A percentile compares a stretch with the other conserved stretches of the same genome.
Evolutionary conservation across 1,284 basidiomycete species (phyloP).

Genomic region (Afroboletus lepidellus): DNA sequence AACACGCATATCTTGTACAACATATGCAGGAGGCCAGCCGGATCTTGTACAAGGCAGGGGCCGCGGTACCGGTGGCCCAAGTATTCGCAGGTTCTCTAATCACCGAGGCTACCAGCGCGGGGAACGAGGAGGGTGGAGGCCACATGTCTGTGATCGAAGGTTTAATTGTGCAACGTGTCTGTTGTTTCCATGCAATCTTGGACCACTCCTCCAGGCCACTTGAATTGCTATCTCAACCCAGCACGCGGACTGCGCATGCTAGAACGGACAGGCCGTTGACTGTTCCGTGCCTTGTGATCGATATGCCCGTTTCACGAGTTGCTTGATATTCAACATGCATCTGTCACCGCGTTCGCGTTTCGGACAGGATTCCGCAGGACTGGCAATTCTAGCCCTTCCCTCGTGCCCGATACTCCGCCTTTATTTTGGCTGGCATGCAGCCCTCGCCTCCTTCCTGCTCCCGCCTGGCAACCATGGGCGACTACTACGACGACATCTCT

Average conservation of each 20-base stretch:
- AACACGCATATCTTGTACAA: too few species aligned
- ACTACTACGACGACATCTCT: constrained; percentile 20
- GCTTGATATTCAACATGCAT: constrained; percentile 10
- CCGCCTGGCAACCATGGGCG: constrained; percentile 15
- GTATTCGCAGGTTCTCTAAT: background rate
- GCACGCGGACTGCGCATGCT: constrained; percentile 31
- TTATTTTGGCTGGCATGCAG: constrained; percentile 22
- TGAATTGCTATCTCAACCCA: constrained; percentile 10
- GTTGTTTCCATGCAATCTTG: constrained; percentile 11
- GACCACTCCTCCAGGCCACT: constrained; percentile 6
- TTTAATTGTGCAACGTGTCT: constrained; percentile 25
- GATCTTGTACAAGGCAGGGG: background rate
- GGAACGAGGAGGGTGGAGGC: background rate
- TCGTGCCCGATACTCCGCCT: constrained; percentile 28
- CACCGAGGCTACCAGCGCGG: constrained; percentile 9
- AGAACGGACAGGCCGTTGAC: constrained; percentile 13
- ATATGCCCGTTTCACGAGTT: constrained; percentile 17
- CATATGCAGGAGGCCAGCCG: background rate
- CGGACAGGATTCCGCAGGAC: constrained; percentile 27
- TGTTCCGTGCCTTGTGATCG: constrained; percentile 22
- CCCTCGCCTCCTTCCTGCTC: constrained; percentile 6
- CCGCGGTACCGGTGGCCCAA: background rate
- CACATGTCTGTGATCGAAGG: constrained; percentile 25
- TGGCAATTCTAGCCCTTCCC: constrained; percentile 26
- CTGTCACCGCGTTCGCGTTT: constrained; percentile 27